Conservation (phyloP, 2,329 filamentous ascomycete species). For the Talaromyces islandicus region DNA sequence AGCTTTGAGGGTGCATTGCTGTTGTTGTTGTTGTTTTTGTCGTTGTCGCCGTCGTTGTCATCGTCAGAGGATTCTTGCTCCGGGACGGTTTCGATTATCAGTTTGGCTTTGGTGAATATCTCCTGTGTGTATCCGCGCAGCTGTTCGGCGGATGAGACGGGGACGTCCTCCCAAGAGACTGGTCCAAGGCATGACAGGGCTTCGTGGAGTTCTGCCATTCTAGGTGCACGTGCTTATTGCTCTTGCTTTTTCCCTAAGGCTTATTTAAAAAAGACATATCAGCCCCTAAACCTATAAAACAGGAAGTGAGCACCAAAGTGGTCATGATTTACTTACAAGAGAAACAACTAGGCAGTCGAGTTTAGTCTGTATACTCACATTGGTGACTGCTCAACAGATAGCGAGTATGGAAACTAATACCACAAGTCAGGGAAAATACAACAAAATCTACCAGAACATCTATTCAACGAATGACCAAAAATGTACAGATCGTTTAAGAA, state of each 20-base stretch:
- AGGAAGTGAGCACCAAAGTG: not conserved
- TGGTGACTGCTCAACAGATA: not conserved
- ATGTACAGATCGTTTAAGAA: not conserved
- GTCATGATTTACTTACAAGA: not conserved
- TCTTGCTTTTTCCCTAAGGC: not conserved
- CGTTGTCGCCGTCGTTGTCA: not conserved
- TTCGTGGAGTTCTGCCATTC: conserved; percentile 55
- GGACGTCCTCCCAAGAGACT: conserved; percentile 47
- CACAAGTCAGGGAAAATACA: not conserved
- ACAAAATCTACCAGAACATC: not conserved
- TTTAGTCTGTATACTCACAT: not conserved
- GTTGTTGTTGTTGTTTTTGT: not conserved
- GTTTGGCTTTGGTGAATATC: conserved; percentile 62
- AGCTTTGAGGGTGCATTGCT: not conserved
- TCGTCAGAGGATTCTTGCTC: conserved; percentile 37
- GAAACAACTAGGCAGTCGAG: not conserved
- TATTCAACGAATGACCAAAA: not conserved
- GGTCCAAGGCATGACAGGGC: conserved; percentile 54
- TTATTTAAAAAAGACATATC: not conserved
- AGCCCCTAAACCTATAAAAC: not conserved
- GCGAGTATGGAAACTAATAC: not conserved
- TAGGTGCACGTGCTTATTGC: not conserved
- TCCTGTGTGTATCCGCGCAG: conserved; percentile 50
- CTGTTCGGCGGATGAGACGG: conserved; percentile 33
- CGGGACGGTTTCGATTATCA: conserved; percentile 72